Evolutionary conservation across 805 yeast species (phyloP).

Genomic region (Clavispora vitiphila): DNA sequence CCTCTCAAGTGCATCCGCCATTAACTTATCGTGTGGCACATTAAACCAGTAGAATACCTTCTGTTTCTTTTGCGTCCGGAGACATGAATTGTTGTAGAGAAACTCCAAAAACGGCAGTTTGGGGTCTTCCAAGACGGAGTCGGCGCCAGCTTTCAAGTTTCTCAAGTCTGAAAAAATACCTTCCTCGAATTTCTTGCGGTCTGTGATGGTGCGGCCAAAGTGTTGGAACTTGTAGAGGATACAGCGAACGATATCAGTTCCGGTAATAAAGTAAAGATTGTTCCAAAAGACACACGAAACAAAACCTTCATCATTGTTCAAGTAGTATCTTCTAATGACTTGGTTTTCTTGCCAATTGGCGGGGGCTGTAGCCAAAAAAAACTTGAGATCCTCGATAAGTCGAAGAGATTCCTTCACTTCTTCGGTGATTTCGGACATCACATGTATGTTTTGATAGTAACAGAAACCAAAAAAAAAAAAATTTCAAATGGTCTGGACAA

Average conservation of each 20-base stretch:
- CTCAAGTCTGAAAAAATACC: constrained; percentile 91
- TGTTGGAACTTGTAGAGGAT: constrained; percentile 83
- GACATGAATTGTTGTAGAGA: constrained; percentile 77
- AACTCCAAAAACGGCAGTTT: constrained; percentile 80
- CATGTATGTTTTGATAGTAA: neutral
- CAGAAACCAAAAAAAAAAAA: neutral
- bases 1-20: constrained; percentile 90
- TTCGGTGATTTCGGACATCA: constrained; percentile 11
- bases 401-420: constrained; percentile 46
- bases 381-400: constrained; percentile 71
- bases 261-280: constrained; percentile 82
- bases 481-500: too few relatives aligned
- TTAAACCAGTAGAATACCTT: constrained; percentile 96
- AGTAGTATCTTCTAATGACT: constrained; percentile 75
- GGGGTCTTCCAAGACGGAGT: constrained; percentile 85
- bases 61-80: constrained; percentile 93
- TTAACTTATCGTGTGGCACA: constrained; percentile 88
- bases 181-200: constrained; percentile 93
- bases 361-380: constrained; percentile 89
- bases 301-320: constrained; percentile 86
- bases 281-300: constrained; percentile 94
- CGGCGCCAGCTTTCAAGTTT: constrained; percentile 76
- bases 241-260: constrained; percentile 93
- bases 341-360: constrained; percentile 90
- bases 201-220: constrained; percentile 79